Percentiles rank a stretch among this genome's conserved stretches.
These are phyloP conservation scores for Ophiostoma quercus DNA, from an alignment of 2,329 filamentous ascomycete species.

Conservation along the genomic window DNA sequence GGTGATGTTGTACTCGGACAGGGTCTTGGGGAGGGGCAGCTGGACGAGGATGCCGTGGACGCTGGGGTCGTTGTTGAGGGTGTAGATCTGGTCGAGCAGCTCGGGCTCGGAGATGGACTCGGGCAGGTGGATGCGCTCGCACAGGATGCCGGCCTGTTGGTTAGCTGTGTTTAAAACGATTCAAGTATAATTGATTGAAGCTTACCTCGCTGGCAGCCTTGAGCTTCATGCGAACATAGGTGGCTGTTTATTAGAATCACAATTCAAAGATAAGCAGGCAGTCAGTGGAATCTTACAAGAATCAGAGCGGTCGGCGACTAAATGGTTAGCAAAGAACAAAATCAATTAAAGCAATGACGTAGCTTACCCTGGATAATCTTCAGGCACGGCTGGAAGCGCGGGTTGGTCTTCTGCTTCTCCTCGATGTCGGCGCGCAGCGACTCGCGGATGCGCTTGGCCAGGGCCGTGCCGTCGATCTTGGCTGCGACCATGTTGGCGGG, in stretches of 20 bases:
- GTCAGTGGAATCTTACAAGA: constrained; percentile 60
- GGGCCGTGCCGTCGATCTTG: constrained; percentile 93
- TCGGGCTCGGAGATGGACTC: constrained; percentile 78
- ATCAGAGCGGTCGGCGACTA: constrained; percentile 88
- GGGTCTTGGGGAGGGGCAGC: constrained; percentile 79
- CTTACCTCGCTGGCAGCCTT: constrained; percentile 88
- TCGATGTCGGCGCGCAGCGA: constrained; percentile 73
- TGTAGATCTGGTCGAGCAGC: constrained; percentile 73
- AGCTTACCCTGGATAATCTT: constrained; percentile 85
- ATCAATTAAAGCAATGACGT: too few species aligned
- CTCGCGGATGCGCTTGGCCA: constrained; percentile 87
- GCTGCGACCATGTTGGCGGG: constrained; percentile 68
- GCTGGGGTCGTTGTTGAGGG: constrained; percentile 77
- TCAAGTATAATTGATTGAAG: neutral
- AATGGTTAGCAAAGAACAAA: neutral
- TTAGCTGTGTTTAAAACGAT: neutral
- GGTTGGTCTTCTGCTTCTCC: constrained; percentile 73
- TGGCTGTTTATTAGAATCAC: constrained; percentile 50
- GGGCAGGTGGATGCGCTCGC: constrained; percentile 77
- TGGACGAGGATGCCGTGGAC: constrained; percentile 94
- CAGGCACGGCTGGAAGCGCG: constrained; percentile 80
- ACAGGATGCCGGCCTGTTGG: constrained; percentile 76
- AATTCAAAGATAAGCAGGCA: neutral
- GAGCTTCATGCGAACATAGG: constrained; percentile 99
- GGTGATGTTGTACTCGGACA: constrained; percentile 86